Evolutionary conservation across 2,329 filamentous ascomycete genomes (phyloP), one percentile per base, ranked within the genome.

Genomic region (Penicillium glabrum): DNA sequence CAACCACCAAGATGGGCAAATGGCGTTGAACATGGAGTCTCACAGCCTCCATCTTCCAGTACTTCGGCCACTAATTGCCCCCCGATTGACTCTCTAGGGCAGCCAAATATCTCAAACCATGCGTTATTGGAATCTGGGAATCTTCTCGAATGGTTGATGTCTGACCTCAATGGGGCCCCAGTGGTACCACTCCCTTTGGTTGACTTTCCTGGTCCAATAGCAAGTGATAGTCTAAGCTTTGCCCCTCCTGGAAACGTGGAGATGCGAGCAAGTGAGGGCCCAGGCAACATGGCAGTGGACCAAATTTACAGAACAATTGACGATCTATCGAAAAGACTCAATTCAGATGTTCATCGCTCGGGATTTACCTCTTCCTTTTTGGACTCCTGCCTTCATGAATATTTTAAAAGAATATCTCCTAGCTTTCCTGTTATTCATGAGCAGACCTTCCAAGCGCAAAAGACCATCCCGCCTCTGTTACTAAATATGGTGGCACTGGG

Each of bases 401-500:
- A 59, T 43, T 60, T 66, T 24, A 49, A 56, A 26, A 47, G 56
- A 21, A 48, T 61, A 9, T 58, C 51, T 2, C 58, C 62, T 3
- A 59, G 49, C 14, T 58, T 64, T 19, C 61, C 61, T 0, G 54
- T 64, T 8, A 58, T 64, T 29, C 63, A 64, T 47, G 51, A 56
- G 27, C 59, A 52, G 13, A 64, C 63, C 1, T 62, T 61, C 24
- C 37, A 54, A 3, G 33, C 54, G 8, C 59, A 58, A 31, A 48
- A 53, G 26, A 53, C 59, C 2, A 60, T 63, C 13, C 57, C 62
- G 8, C 60, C 61, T 6, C 53, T 61, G n/a, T 44, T 64, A 3
- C 47, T 64, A 11, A 63, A 61, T n/a, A 64, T 66, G 57, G 57
- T 62, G 13, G 61, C 62, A 1, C 39, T 65, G 24, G 61, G 62